These are phyloP conservation scores for Cryptosporidium viatorum DNA, from an alignment of 169 alveolate species.

Conservation along the genomic window DNA sequence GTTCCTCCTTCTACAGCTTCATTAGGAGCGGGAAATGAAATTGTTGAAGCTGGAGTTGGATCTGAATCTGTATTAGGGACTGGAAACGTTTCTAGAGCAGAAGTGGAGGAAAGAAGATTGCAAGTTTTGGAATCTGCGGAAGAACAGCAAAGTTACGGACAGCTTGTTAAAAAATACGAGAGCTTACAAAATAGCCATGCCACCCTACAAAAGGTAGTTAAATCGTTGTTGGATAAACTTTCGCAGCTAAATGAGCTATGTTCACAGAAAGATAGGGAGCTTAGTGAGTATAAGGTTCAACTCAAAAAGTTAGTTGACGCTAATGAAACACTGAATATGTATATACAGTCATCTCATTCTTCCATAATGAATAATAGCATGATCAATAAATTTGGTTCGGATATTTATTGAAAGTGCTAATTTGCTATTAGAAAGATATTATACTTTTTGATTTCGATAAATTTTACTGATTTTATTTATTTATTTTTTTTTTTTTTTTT, in stretches of 20 bases:
- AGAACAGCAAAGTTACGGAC: constrained; percentile 3
- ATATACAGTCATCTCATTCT: constrained; percentile 73
- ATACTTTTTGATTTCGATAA: neutral
- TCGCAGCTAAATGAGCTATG: constrained; percentile 39
- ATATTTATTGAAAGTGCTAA: constrained; percentile 41
- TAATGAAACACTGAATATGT: constrained; percentile 59
- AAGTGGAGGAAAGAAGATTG: neutral
- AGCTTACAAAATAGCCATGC: constrained; percentile 56
- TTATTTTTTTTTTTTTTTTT: neutral
- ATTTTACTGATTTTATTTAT: neutral
- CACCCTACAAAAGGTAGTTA: constrained; percentile 68
- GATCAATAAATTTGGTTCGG: constrained; percentile 74
- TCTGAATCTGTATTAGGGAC: neutral
- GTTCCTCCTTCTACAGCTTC: neutral
- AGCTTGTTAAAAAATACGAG: constrained; percentile 27
- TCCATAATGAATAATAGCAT: constrained; percentile 64
- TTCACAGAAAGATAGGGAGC: constrained; percentile 50
- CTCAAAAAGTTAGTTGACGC: constrained; percentile 57
- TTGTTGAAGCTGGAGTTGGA: neutral
- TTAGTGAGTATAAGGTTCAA: constrained; percentile 37
- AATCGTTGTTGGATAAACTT: constrained; percentile 55
- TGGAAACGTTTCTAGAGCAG: neutral
- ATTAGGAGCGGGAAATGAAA: neutral
- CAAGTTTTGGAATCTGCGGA: neutral
- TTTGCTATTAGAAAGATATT: neutral